Conservation (phyloP, 2,329 filamentous ascomycete species). For the Aquanectria penicillioides region DNA sequence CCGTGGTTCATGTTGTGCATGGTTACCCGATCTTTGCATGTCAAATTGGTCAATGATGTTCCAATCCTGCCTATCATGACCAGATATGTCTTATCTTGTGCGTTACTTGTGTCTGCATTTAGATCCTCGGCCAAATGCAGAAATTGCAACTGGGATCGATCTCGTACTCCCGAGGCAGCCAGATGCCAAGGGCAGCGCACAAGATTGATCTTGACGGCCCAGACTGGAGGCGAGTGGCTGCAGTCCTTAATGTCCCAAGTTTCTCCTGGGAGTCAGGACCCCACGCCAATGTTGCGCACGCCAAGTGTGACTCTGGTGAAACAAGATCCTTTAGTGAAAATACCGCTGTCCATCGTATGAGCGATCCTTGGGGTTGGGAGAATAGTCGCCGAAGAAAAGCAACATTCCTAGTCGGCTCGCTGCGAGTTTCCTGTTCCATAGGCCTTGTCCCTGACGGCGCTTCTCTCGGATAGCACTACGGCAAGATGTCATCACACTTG, state of each 20-base stretch:
- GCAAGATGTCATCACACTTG: neutral
- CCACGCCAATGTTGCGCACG: neutral
- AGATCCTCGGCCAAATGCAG: neutral
- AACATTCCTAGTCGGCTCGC: too few species aligned
- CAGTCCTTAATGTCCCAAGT: slow-evolving; percentile 23
- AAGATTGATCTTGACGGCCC: neutral
- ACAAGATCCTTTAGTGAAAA: neutral
- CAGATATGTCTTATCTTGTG: neutral
- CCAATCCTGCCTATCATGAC: neutral
- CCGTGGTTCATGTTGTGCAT: slow-evolving; percentile 9
- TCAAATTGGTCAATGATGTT: neutral
- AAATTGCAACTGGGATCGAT: neutral
- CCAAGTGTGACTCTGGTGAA: neutral
- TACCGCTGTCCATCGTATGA: neutral
- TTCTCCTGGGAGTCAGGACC: neutral
- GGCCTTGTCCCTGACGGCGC: neutral
- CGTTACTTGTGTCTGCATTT: neutral
- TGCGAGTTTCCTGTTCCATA: too few species aligned
- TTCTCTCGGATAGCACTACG: slow-evolving; percentile 5
- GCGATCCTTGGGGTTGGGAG: neutral
- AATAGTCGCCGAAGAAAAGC: too few species aligned
- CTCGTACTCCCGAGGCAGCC: neutral
- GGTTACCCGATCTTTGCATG: neutral
- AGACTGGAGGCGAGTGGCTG: slow-evolving; percentile 20
- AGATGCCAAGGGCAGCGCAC: neutral